Percentiles rank a stretch among this genome's conserved stretches.
Evolutionary conservation across 1,284 basidiomycete species (phyloP).

Genomic region (Trichosporon asahii): DNA sequence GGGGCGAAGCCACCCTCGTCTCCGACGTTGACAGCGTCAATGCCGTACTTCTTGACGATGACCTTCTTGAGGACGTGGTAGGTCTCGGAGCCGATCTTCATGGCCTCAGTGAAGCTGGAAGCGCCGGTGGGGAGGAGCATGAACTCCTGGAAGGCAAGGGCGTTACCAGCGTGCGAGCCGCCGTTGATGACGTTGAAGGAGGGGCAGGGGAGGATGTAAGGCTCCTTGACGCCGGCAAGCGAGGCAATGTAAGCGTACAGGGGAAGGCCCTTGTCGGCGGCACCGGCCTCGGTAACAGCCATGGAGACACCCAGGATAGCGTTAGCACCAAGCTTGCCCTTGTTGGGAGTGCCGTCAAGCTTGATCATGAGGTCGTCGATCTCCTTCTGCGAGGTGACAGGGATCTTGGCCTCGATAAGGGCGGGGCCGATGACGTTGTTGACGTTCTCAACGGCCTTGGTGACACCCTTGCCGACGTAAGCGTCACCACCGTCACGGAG

Average conservation of each 20-base stretch:
- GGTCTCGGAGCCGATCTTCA: slow-evolving; percentile 98
- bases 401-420: slow-evolving; percentile 79
- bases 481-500: slow-evolving; percentile 94
- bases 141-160: slow-evolving; percentile 99
- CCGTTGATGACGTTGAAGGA: slow-evolving; percentile 99
- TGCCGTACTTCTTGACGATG: slow-evolving; percentile 98
- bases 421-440: slow-evolving; percentile 88
- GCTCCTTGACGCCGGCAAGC: slow-evolving; percentile 88
- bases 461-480: slow-evolving; percentile 97
- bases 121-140: slow-evolving; percentile 98
- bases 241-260: slow-evolving; percentile 96
- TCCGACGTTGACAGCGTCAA: slow-evolving; percentile 98
- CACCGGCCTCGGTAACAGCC: slow-evolving; percentile 89
- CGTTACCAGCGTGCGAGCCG: slow-evolving; percentile 98
- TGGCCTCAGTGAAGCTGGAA: slow-evolving; percentile 84
- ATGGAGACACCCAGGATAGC: slow-evolving; percentile 99
- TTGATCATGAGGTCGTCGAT: slow-evolving; percentile 99
- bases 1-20: slow-evolving; percentile 99
- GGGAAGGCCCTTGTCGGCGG: slow-evolving; percentile 87
- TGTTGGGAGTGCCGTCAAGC: slow-evolving; percentile 95
- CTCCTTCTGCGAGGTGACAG: slow-evolving; percentile 90
- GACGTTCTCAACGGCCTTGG: slow-evolving; percentile 91
- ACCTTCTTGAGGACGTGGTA: slow-evolving; percentile 99
- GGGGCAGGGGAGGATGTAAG: slow-evolving; percentile 85
- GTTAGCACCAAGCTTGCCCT: slow-evolving; percentile 99